Evolutionary conservation across 2,329 filamentous ascomycete species (phyloP).

Genomic region (Capronia epimyces): DNA sequence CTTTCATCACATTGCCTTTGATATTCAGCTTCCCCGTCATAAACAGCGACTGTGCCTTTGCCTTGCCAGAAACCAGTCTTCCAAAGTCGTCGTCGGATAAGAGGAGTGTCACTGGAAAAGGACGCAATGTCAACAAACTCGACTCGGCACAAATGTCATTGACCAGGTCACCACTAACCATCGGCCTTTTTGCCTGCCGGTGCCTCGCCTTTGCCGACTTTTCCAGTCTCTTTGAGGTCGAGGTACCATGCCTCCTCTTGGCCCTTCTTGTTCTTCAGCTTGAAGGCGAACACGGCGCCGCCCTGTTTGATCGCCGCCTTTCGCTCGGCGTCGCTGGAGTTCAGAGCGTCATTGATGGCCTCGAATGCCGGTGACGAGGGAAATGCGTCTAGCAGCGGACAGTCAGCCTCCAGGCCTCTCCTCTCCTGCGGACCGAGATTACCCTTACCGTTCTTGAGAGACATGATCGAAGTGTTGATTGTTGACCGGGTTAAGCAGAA

Average conservation of each 20-base stretch:
- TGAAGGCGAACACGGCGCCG: constrained; percentile 83
- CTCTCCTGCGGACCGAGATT: neutral
- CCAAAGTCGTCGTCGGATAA: constrained; percentile 83
- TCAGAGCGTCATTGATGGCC: constrained; percentile 68
- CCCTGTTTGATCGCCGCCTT: constrained; percentile 86
- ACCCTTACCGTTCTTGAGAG: constrained; percentile 63
- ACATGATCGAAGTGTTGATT: constrained; percentile 53
- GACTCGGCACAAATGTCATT: too few species aligned
- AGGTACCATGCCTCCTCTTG: constrained; percentile 86
- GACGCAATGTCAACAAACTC: neutral
- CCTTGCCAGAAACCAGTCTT: constrained; percentile 76
- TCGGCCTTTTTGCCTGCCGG: constrained; percentile 70
- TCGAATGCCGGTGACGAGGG: constrained; percentile 91
- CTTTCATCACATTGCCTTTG: constrained; percentile 96
- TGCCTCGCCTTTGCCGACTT: constrained; percentile 67
- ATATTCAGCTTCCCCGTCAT: constrained; percentile 99
- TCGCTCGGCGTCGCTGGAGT: constrained; percentile 63
- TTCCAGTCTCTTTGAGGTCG: constrained; percentile 85
- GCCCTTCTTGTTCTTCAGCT: constrained; percentile 77
- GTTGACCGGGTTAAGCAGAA: neutral
- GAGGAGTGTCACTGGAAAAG: constrained; percentile 68
- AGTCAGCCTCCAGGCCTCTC: neutral
- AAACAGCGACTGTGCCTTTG: constrained; percentile 90
- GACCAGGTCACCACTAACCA: constrained; percentile 51
- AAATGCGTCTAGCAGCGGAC: constrained; percentile 51